Conservation (phyloP, 1,139 yeast species). For the Kodamaea derodonti region DNA sequence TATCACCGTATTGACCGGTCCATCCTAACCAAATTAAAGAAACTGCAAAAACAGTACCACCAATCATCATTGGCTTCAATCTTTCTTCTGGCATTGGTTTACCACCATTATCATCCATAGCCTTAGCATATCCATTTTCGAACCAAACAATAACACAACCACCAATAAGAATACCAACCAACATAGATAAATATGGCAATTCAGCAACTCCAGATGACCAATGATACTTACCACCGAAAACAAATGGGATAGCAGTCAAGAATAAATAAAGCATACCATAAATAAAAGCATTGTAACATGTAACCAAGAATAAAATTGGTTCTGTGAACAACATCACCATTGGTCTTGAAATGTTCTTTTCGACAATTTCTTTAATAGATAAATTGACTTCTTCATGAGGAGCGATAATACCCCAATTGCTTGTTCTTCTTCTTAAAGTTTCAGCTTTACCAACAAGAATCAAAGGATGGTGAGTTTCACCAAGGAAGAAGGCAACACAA, state of each 20-base stretch:
- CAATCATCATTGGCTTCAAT: constrained; percentile 68
- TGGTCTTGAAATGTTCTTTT: constrained; percentile 71
- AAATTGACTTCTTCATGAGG: constrained; percentile 73
- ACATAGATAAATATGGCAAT: constrained; percentile 59
- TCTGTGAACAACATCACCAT: constrained; percentile 63
- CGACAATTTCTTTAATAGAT: constrained; percentile 58
- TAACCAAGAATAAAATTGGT: constrained; percentile 66
- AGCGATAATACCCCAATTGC: constrained; percentile 80
- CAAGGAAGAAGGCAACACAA: constrained; percentile 27
- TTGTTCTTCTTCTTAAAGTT: constrained; percentile 50
- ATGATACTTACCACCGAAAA: constrained; percentile 59
- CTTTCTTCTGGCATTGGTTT: constrained; percentile 77
- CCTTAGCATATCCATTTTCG: constrained; percentile 25
- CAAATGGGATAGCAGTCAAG: constrained; percentile 75
- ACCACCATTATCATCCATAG: constrained; percentile 47
- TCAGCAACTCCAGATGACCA: constrained; percentile 53
- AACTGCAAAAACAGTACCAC: constrained; percentile 64
- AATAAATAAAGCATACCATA: constrained; percentile 79
- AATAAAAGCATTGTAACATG: constrained; percentile 76
- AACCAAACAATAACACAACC: constrained; percentile 37
- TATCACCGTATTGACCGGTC: constrained; percentile 69
- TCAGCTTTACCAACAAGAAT: constrained; percentile 62
- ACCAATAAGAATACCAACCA: constrained; percentile 59
- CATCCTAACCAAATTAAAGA: constrained; percentile 86
- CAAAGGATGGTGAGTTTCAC: constrained; percentile 49